Conservation (phyloP, 192 early-diverging fungal genomes). For the Coemansia sp. region DNA sequence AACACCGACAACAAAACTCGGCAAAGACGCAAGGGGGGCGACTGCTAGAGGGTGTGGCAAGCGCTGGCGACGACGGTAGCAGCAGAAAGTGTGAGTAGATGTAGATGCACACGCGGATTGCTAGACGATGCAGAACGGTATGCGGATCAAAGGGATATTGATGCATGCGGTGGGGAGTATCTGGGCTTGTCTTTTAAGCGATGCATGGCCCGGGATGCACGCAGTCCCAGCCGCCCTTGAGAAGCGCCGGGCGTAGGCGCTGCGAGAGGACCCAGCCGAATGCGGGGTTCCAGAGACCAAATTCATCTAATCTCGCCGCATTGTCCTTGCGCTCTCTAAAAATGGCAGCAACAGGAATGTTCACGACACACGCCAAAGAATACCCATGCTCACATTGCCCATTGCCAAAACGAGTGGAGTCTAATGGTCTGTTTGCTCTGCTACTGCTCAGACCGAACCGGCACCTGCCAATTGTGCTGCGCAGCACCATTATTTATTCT, state of each 20-base stretch:
- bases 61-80: background rate
- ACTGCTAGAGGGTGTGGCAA: background rate
- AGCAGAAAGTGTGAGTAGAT: background rate
- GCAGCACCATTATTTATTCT: conserved; percentile 1
- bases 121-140: background rate
- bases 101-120: background rate
- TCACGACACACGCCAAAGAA: background rate
- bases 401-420: background rate
- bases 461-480: background rate
- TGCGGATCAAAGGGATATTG: background rate
- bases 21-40: background rate
- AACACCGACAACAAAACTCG: background rate
- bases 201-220: background rate
- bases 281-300: background rate
- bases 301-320: background rate
- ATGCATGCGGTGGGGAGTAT: background rate
- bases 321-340: background rate
- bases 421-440: conserved; percentile 2
- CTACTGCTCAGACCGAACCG: conserved; percentile 7
- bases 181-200: background rate
- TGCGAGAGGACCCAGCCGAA: background rate
- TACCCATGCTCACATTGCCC: background rate
- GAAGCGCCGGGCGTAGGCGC: background rate
- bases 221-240: background rate
- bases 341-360: background rate